Conservation (phyloP, 2,329 filamentous ascomycete genomes). For the Beauveria sp. region DNA sequence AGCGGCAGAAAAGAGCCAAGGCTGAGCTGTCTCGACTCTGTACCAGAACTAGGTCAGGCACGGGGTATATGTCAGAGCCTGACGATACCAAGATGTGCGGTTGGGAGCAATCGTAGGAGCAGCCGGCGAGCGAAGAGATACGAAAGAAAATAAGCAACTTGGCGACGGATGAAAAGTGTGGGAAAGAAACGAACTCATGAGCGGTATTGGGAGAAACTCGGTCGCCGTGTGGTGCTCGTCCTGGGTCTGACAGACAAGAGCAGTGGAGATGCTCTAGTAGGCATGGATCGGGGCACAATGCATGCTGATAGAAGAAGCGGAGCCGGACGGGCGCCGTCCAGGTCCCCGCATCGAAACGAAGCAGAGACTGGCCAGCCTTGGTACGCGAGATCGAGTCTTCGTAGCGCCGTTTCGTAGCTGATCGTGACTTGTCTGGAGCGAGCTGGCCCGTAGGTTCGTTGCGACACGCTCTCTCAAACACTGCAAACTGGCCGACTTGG, state of each 20-base stretch:
- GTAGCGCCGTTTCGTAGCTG: neutral
- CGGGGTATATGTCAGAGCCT: neutral
- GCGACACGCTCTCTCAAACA: neutral
- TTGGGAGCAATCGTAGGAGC: neutral
- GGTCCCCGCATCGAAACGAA: neutral
- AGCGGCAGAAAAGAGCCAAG: neutral
- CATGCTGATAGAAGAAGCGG: constrained; percentile 10
- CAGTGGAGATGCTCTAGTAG: constrained; percentile 3
- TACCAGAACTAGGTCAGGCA: neutral
- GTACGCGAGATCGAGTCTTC: neutral
- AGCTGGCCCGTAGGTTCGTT: neutral
- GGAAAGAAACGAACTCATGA: neutral
- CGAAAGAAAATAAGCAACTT: neutral
- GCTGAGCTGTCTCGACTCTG: neutral
- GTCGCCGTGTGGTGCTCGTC: neutral
- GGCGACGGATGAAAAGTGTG: constrained; percentile 6
- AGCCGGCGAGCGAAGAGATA: neutral
- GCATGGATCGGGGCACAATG: constrained; percentile 9
- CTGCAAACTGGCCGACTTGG: neutral
- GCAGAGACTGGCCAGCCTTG: neutral
- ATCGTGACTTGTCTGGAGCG: neutral
- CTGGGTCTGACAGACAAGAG: neutral
- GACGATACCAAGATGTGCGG: neutral
- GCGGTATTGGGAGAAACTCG: constrained; percentile 2
- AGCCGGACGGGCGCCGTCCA: neutral